Conservation (phyloP, 208 protist genomes). For the Leptomonas seymouri region DNA sequence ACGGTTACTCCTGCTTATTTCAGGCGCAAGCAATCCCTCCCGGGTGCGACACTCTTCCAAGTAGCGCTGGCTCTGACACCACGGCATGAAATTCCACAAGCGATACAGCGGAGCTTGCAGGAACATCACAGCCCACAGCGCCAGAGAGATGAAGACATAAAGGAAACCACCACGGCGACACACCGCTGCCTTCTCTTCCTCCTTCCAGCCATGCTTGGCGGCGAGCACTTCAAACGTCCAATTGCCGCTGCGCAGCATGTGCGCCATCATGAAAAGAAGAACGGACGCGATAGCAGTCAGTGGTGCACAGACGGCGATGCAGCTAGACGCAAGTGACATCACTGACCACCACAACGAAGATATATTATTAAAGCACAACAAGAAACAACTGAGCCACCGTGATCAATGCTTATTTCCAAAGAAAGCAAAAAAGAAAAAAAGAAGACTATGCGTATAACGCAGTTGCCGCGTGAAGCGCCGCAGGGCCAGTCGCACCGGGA, state of each 20-base stretch:
- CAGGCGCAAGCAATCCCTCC: not conserved
- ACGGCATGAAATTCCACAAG: constrained; percentile 21
- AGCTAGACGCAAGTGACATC: constrained; percentile 20
- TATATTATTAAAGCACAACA: not conserved
- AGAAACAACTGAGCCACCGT: too few species aligned
- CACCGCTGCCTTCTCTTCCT: constrained; percentile 45
- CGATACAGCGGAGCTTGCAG: constrained; percentile 17
- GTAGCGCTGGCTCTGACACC: constrained; percentile 1
- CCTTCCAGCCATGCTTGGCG: constrained; percentile 64
- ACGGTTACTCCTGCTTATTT: not conserved
- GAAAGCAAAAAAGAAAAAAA: too few species aligned
- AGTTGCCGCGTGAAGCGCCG: too few species aligned
- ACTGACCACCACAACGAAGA: not conserved
- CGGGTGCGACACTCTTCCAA: not conserved
- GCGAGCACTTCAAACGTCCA: constrained; percentile 77
- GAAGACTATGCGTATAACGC: too few species aligned
- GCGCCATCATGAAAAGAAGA: constrained; percentile 41
- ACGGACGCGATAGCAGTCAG: constrained; percentile 36
- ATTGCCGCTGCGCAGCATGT: constrained; percentile 43
- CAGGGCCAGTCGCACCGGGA: too few species aligned
- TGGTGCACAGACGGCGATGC: constrained; percentile 34
- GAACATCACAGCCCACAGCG: constrained; percentile 31
- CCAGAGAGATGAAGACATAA: constrained; percentile 49
- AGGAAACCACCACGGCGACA: constrained; percentile 53
- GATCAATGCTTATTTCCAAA: too few species aligned